These are phyloP conservation scores for Tremellales sp. DNA, from an alignment of 1,284 basidiomycete genomes.

Conservation along the genomic window DNA sequence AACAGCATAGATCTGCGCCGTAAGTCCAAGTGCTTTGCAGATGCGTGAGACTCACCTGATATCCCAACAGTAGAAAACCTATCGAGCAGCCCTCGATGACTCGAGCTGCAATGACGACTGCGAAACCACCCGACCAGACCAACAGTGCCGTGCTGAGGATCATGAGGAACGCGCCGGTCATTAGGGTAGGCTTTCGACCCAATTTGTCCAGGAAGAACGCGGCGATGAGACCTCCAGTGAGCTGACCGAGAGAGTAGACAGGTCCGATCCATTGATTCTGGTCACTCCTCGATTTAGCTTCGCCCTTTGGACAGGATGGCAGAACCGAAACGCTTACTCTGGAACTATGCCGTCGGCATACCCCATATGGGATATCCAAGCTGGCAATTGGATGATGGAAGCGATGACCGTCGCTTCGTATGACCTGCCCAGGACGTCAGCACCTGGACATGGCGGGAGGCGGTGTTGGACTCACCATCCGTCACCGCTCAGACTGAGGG, in stretches of 20 bases:
- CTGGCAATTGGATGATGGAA: no score
- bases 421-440: no score
- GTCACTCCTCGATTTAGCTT: not conserved
- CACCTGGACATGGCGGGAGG: no score
- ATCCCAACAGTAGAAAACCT: slow-evolving; percentile 22
- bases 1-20: no score
- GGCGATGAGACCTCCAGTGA: slow-evolving; percentile 22
- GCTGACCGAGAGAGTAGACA: slow-evolving; percentile 26
- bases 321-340: no score
- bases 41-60: slow-evolving; percentile 25
- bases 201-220: slow-evolving; percentile 26
- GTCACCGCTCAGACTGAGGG: no score
- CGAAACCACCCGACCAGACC: slow-evolving; percentile 19
- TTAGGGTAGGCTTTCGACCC: slow-evolving; percentile 19
- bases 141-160: slow-evolving; percentile 20
- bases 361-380: no score
- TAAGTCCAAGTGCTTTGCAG: no score
- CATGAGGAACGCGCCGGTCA: slow-evolving; percentile 19
- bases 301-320: not conserved
- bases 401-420: no score
- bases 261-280: slow-evolving; percentile 30
- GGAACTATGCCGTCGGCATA: no score
- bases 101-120: slow-evolving; percentile 21
- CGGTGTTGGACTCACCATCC: no score
- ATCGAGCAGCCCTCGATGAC: slow-evolving; percentile 25